phyloP scores from a whole-genome alignment of 768 basidiomycete species.

The Cystofilobasidium macerans region DNA sequence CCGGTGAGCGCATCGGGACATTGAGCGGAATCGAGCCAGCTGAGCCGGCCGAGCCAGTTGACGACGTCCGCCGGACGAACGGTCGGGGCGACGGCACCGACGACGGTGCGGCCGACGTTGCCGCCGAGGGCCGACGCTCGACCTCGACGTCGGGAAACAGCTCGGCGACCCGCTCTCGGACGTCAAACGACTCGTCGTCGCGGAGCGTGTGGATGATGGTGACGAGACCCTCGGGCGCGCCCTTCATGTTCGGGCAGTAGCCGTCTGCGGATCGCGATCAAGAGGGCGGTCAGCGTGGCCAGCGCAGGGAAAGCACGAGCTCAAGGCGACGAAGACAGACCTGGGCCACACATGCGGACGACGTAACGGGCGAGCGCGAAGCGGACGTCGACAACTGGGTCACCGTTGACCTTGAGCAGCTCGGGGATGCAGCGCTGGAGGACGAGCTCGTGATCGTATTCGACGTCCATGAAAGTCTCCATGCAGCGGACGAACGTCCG shows the following conservation, averaged over 20 bases:
- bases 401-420: constrained; percentile 46
- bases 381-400: constrained; percentile 68
- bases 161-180: constrained; percentile 11
- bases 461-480: constrained; percentile 43
- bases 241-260: constrained; percentile 1
- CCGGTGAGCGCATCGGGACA: background rate
- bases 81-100: background rate
- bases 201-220: constrained; percentile 14
- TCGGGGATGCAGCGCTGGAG: constrained; percentile 47
- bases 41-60: constrained; percentile 2
- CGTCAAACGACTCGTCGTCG: constrained; percentile 22
- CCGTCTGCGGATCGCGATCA: constrained; percentile 1
- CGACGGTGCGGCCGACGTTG: background rate
- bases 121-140: constrained; percentile 2
- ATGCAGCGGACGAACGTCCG: constrained; percentile 21
- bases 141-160: constrained; percentile 13
- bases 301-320: background rate
- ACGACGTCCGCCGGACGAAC: constrained; percentile 6
- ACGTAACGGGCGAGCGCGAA: constrained; percentile 72
- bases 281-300: background rate
- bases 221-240: constrained; percentile 3
- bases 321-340: constrained; percentile 24
- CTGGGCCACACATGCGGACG: constrained; percentile 38
- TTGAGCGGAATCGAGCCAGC: background rate
- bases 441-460: constrained; percentile 51